Evolutionary conservation across 768 basidiomycete species (phyloP), one percentile per base, ranked within the genome.

Genomic region (Amanita polypyramis): DNA sequence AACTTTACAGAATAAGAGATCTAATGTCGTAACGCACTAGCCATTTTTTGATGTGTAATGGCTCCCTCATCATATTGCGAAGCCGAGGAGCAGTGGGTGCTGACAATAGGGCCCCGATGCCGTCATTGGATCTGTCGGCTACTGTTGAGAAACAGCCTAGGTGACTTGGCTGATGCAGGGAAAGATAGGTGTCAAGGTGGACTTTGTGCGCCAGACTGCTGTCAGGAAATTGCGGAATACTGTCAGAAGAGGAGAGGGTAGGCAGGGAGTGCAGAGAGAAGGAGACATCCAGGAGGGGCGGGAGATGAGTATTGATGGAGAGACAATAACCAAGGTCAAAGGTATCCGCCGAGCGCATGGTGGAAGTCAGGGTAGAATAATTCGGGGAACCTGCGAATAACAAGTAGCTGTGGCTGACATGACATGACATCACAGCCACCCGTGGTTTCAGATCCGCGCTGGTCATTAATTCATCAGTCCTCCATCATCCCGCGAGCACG

Each of bases 101-200:
- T 27, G 47, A 39, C 11, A 49, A 20, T 8, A 49, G 39, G 37
- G 25, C 32, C 39, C 40, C 23, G 29, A 32, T 49, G 30, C 47
- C 39, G 23, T 11, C 32, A 42, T 34, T n/a, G 11, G 47, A 10
- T 39, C 11, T 40, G 23, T 39, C 19, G 39, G 23, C 17, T 35
- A 37, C 32, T 43, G 41, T 25, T 29, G 41, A 15, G 14, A 7
- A 27, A 30, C 11, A 15, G 29, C 27, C 23, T 19, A 23, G 34
- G 21, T 45, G 32, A 45, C 17, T 39, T 62, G 66, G 66, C 62
- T 49, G 46, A 52, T 43, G 14, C 45, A 50, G 53, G 51, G 52
- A 42, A 51, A 45, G 32, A 38, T 49, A 49, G n/a, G 49, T 47
- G 41, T 46, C 42, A 43, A 45, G 49, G 47, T 44, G 52, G 35